Evolutionary conservation across 2,329 filamentous ascomycete genomes (phyloP).

Genomic region (Aspergillus piperis): DNA sequence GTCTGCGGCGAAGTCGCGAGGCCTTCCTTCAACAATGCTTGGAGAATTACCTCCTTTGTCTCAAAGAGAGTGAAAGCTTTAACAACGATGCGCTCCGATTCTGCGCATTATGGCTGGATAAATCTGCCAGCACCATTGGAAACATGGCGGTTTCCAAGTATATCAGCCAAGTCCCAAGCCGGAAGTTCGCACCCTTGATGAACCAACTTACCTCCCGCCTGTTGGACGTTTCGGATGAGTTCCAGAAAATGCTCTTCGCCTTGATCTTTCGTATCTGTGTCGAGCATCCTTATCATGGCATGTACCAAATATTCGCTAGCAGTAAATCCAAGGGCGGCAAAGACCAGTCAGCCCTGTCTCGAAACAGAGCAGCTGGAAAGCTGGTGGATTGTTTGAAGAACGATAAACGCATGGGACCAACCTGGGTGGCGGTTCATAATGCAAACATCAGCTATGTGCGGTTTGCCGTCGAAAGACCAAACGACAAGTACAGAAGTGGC

Average conservation of each 20-base stretch:
- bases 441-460: slow-evolving; percentile 67
- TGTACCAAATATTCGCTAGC: slow-evolving; percentile 93
- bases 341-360: slow-evolving; percentile 72
- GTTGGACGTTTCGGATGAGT: slow-evolving; percentile 66
- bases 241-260: slow-evolving; percentile 73
- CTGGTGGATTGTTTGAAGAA: slow-evolving; percentile 64
- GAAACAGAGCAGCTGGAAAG: slow-evolving; percentile 70
- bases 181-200: slow-evolving; percentile 90
- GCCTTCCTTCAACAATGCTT: slow-evolving; percentile 85
- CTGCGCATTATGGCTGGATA: slow-evolving; percentile 89
- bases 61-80: slow-evolving; percentile 82
- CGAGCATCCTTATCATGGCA: slow-evolving; percentile 94
- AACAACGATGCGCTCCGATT: slow-evolving; percentile 90
- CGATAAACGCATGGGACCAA: slow-evolving; percentile 53
- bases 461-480: slow-evolving; percentile 49
- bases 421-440: slow-evolving; percentile 72
- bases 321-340: slow-evolving; percentile 66
- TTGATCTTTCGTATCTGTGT: slow-evolving; percentile 81
- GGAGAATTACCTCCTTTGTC: slow-evolving; percentile 86
- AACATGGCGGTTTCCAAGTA: slow-evolving; percentile 74
- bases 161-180: slow-evolving; percentile 74
- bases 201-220: slow-evolving; percentile 96
- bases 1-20: slow-evolving; percentile 73
- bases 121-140: slow-evolving; percentile 72
- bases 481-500: slow-evolving; percentile 67